Conservation (phyloP, 1,284 basidiomycete genomes). For the Cutaneotrichosporon arboriforme region DNA sequence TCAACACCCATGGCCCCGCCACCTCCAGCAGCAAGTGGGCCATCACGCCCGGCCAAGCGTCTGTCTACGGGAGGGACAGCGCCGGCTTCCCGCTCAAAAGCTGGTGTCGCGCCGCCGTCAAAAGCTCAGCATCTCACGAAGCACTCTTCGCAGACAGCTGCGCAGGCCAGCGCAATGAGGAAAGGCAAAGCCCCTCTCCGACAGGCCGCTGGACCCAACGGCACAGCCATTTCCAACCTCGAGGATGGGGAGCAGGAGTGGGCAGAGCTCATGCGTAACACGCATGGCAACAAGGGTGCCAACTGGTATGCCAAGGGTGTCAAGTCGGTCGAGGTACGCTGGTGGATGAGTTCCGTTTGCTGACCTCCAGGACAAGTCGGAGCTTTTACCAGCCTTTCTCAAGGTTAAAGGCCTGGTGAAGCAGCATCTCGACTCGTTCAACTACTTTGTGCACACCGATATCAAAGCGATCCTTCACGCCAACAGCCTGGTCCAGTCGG, state of each 20-base stretch:
- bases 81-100: neutral
- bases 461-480: conserved; percentile 94
- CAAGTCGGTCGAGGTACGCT: conserved; percentile 52
- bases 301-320: conserved; percentile 50
- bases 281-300: conserved; percentile 29
- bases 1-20: conserved; percentile 4
- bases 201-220: neutral
- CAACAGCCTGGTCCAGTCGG: conserved; percentile 88
- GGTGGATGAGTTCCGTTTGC: neutral
- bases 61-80: neutral
- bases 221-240: conserved; percentile 12
- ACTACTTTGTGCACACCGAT: conserved; percentile 97
- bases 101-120: neutral
- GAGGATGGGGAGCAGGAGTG: conserved; percentile 41
- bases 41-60: conserved; percentile 6
- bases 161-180: conserved; percentile 4
- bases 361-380: conserved; percentile 82
- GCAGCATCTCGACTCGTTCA: conserved; percentile 99
- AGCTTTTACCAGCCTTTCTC: conserved; percentile 86
- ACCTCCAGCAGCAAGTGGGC: conserved; percentile 1
- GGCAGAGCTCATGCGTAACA: conserved; percentile 43
- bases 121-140: neutral
- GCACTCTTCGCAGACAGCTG: neutral
- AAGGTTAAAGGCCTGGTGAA: conserved; percentile 98
- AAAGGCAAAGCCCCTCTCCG: conserved; percentile 28